Conservation (phyloP, 495 filamentous ascomycete species). For the Hypomontagnella monticulosa region DNA sequence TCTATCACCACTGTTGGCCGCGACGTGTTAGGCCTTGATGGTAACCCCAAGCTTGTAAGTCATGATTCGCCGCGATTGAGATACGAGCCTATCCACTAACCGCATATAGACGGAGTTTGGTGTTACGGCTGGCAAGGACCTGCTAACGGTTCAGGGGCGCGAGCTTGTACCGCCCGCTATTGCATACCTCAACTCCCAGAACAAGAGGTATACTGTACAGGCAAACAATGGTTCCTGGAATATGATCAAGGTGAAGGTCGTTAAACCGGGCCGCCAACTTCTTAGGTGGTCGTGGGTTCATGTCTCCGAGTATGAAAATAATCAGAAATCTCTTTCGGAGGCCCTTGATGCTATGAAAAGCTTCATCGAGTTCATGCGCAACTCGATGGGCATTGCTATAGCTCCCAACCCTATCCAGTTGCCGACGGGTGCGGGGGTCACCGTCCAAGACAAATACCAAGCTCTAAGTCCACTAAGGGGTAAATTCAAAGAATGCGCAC, state of each 20-base stretch:
- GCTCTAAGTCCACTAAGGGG: constrained; percentile 14
- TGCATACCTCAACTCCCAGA: constrained; percentile 54
- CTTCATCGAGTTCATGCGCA: constrained; percentile 49
- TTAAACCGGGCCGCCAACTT: constrained; percentile 36
- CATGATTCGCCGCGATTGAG: background rate
- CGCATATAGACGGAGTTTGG: constrained; percentile 59
- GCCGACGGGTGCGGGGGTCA: background rate
- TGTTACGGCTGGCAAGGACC: constrained; percentile 58
- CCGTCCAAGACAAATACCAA: background rate
- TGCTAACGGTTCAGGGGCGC: constrained; percentile 73
- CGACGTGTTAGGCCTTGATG: constrained; percentile 49
- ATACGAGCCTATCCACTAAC: constrained; percentile 18
- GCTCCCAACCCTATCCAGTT: background rate
- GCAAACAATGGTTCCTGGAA: constrained; percentile 52
- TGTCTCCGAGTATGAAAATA: background rate
- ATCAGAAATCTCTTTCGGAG: background rate
- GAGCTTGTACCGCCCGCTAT: constrained; percentile 66
- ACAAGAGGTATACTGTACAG: constrained; percentile 2
- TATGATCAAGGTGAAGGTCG: constrained; percentile 47
- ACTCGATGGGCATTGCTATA: constrained; percentile 49
- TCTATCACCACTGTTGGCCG: constrained; percentile 69
- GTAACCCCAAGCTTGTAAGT: constrained; percentile 47
- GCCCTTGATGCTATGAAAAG: constrained; percentile 32
- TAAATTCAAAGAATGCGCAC: constrained; percentile 33
- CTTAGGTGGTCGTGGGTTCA: constrained; percentile 51